These are phyloP conservation scores for Talaromyces ruber DNA, from an alignment of 495 filamentous ascomycete species.

Conservation along the genomic window DNA sequence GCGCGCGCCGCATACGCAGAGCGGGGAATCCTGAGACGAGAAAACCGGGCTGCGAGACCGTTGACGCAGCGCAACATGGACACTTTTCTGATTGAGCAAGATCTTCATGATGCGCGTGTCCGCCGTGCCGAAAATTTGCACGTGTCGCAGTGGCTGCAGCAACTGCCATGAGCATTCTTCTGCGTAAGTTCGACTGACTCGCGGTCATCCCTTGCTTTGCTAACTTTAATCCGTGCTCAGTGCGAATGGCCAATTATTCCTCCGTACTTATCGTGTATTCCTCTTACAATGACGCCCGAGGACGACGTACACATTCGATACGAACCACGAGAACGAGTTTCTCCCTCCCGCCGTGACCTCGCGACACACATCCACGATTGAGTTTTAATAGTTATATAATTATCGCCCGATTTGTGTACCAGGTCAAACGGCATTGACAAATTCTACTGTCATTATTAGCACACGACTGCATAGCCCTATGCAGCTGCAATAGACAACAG, in stretches of 20 bases:
- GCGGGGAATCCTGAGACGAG: slow-evolving; percentile 29
- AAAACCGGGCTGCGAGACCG: slow-evolving; percentile 32
- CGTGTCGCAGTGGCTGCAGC: slow-evolving; percentile 61
- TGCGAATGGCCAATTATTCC: not conserved
- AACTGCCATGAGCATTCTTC: slow-evolving; percentile 34
- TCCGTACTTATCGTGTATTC: not conserved
- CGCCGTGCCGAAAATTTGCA: slow-evolving; percentile 49
- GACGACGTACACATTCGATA: not conserved
- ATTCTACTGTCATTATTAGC: not conserved
- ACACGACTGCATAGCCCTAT: not conserved
- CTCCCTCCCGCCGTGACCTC: not conserved
- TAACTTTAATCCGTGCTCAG: not conserved
- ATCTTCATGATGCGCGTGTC: slow-evolving; percentile 49
- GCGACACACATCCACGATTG: not conserved
- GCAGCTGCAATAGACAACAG: not conserved
- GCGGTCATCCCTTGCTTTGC: not conserved
- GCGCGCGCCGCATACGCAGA: slow-evolving; percentile 30
- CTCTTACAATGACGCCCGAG: not conserved
- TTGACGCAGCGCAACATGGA: slow-evolving; percentile 38
- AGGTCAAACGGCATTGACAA: not conserved
- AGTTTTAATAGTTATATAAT: not conserved
- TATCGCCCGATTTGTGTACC: not conserved
- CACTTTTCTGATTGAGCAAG: slow-evolving; percentile 32
- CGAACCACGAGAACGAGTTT: not conserved
- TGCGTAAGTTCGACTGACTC: not conserved